Conservation (phyloP, 768 basidiomycete genomes). For the Hygrophorus russula region DNA sequence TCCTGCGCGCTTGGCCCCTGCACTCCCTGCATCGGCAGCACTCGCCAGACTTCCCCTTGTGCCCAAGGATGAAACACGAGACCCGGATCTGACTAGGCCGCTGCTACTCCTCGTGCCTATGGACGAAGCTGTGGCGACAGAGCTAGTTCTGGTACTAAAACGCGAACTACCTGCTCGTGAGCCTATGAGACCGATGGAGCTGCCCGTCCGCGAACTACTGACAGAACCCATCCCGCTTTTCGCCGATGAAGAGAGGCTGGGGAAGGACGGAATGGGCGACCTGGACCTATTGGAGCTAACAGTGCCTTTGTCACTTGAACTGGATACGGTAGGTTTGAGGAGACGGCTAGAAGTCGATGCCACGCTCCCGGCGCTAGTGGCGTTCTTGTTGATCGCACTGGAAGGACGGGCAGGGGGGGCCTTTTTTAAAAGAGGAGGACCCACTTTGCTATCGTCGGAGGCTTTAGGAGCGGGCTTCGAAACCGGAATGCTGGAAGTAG, state of each 20-base stretch:
- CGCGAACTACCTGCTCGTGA: slow-evolving; percentile 13
- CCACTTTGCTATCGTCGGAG: slow-evolving; percentile 1
- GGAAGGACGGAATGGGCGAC: slow-evolving; percentile 14
- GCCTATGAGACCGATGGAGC: slow-evolving; percentile 7
- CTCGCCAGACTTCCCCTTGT: slow-evolving; percentile 2
- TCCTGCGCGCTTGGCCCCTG: not conserved
- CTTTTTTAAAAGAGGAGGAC: not conserved
- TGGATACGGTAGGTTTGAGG: slow-evolving; percentile 4
- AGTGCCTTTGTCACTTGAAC: not conserved
- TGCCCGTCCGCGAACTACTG: slow-evolving; percentile 2
- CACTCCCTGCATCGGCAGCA: not conserved
- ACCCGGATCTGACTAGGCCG: slow-evolving; percentile 16
- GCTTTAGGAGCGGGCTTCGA: slow-evolving; percentile 11
- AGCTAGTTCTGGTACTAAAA: slow-evolving; percentile 11
- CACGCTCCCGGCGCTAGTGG: not conserved
- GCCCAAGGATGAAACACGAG: slow-evolving; percentile 20
- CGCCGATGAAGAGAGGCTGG: slow-evolving; percentile 10
- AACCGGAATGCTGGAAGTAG: slow-evolving; percentile 17
- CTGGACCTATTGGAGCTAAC: slow-evolving; percentile 6
- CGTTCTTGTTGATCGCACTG: not conserved
- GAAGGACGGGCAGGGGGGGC: slow-evolving; percentile 1
- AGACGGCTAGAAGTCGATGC: not conserved
- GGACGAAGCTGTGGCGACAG: slow-evolving; percentile 27
- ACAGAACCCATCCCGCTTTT: slow-evolving; percentile 8
- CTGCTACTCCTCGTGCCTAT: slow-evolving; percentile 29